A percentile compares a stretch with the other conserved stretches of the same genome.
phyloP scores from a whole-genome alignment of 1,139 yeast species.

The Suhomyces taliae region DNA sequence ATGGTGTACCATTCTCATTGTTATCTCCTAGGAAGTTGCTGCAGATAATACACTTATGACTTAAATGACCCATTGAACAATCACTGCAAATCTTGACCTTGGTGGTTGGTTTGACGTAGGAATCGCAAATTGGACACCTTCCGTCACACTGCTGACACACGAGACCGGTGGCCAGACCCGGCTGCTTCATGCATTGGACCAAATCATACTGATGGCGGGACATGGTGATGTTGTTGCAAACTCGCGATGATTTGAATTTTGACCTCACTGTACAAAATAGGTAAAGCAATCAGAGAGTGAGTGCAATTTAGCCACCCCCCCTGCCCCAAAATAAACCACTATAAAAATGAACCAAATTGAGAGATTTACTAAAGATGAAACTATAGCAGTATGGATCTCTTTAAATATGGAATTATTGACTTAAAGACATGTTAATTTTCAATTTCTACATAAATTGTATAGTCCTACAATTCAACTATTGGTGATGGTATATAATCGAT shows the following conservation, averaged over 20 bases:
- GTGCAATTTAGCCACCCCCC: no score
- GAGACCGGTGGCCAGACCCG: constrained; percentile 70
- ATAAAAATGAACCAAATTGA: no score
- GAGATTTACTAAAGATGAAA: no score
- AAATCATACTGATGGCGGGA: constrained; percentile 90
- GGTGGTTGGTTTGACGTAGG: constrained; percentile 75
- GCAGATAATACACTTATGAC: constrained; percentile 73
- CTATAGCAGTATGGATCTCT: no score
- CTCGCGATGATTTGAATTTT: neutral
- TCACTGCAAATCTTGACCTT: constrained; percentile 79
- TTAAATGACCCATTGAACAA: constrained; percentile 72
- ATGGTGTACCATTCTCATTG: constrained; percentile 50
- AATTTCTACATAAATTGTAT: no score
- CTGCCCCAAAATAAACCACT: no score
- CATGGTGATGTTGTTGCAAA: constrained; percentile 40
- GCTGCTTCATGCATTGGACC: constrained; percentile 81
- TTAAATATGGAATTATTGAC: no score
- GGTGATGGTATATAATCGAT: no score
- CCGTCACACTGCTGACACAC: constrained; percentile 91
- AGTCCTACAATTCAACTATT: no score
- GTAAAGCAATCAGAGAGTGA: no score
- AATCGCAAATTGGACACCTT: constrained; percentile 87
- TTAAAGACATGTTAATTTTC: no score
- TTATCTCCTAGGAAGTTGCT: constrained; percentile 52
- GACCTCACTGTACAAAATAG: no score